Evolutionary conservation across 345 rosid species (phyloP).

Genomic region (Brassica rapa): DNA sequence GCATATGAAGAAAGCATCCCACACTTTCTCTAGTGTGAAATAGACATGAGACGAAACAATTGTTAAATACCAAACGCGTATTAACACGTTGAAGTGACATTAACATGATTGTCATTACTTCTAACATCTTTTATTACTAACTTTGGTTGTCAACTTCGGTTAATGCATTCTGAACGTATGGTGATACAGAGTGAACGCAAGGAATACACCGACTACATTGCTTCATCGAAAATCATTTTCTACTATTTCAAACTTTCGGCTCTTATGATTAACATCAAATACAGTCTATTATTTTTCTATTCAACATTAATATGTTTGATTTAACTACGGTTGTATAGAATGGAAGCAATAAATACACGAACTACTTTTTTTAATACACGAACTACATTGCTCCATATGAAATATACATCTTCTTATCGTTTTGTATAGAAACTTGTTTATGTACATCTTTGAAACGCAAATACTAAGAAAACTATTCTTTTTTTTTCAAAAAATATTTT

Average conservation of each 20-base stretch:
- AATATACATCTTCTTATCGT: background rate
- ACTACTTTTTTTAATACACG: background rate
- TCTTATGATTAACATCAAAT: background rate
- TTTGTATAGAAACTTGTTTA: background rate
- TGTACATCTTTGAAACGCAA: background rate
- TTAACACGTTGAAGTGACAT: conserved; percentile 24
- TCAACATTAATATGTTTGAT: background rate
- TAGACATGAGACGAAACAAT: conserved; percentile 20
- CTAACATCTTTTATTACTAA: background rate
- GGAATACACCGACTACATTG: background rate
- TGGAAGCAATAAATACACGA: background rate
- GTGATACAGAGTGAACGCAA: background rate
- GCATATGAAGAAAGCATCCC: conserved; percentile 18
- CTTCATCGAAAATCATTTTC: background rate
- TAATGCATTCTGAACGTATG: background rate
- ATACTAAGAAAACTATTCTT: background rate
- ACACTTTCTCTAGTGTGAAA: conserved; percentile 26
- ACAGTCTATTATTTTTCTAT: background rate
- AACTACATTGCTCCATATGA: background rate
- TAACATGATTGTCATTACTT: conserved; percentile 22
- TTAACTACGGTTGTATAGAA: background rate
- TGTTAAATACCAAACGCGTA: conserved; percentile 39
- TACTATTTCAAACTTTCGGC: background rate
- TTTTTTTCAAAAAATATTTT: background rate
- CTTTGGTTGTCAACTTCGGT: background rate